Conservation (phyloP, 208 protist genomes). For the Acanthamoeba polyphaga region DNA sequence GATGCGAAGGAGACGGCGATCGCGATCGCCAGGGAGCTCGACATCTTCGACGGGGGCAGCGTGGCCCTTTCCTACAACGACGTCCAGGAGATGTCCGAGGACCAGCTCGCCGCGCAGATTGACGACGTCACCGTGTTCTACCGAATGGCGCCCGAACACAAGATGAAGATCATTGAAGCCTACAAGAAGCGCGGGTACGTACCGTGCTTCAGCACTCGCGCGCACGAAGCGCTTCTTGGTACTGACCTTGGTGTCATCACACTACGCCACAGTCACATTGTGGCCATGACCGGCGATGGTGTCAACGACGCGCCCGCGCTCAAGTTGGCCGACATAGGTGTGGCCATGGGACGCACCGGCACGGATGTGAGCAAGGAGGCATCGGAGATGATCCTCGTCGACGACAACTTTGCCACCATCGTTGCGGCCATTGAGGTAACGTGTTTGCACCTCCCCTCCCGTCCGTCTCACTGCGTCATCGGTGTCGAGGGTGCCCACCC, state of each 20-base stretch:
- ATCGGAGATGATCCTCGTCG: constrained; percentile 92
- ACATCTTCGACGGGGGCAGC: constrained; percentile 56
- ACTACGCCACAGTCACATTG: constrained; percentile 84
- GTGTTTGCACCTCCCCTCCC: background rate
- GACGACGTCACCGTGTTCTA: constrained; percentile 81
- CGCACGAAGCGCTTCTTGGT: no score
- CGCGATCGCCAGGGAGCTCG: constrained; percentile 64
- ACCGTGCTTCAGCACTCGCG: no score
- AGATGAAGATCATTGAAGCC: constrained; percentile 79
- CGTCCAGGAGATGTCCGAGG: constrained; percentile 71
- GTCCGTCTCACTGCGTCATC: background rate
- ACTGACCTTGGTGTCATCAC: background rate
- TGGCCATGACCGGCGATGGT: constrained; percentile 96
- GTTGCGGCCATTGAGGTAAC: constrained; percentile 90
- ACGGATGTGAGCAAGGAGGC: constrained; percentile 88
- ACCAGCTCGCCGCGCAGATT: constrained; percentile 71
- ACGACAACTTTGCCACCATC: constrained; percentile 95
- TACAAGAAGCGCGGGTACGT: constrained; percentile 58
- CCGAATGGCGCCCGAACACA: constrained; percentile 84
- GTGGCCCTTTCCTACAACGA: constrained; percentile 70
- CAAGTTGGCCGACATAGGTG: constrained; percentile 93
- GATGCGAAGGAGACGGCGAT: constrained; percentile 67
- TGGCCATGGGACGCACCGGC: constrained; percentile 93
- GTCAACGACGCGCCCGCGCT: constrained; percentile 95
- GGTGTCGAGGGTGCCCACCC: background rate